Base-by-base conservation (phyloP, 176 grass and related monocot genomes). In the Puya raimondii region DNA sequence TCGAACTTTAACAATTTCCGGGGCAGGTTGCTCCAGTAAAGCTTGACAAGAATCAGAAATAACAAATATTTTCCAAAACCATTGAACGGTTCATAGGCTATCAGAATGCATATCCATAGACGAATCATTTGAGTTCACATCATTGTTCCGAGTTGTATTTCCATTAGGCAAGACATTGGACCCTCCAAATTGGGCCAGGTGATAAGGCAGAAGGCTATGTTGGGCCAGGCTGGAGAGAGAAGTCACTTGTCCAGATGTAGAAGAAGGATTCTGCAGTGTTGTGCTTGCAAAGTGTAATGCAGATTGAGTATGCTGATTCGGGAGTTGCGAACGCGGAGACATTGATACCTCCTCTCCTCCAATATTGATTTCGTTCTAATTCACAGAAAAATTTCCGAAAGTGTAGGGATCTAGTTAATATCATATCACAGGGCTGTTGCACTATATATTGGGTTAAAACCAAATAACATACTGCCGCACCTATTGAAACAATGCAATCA, bases 301-400 rank as follows among this genome's bases (percentile, higher is more conserved):
- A 72, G 71, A 65, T 18, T 72, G 76, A 16, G 49, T 48, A 27
- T 66, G 73, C 58, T 67, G 49, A 54, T 50, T 16, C 50, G 59
- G 77, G 16, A 54, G 72, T 47, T 50, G 73, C 76, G 67, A 23
- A 47, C 77, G 80, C 1, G 73, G 73, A 70, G 76, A 64, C 16
- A 64, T 49, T 53, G 74, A 15, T 53, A 72, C 42, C 25, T 71
- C 82, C 58, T 80, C 79, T 73, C 16, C 61, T 66, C 23, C 47
- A 53, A 47, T 53, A 23, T 80, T 82, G 73, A 92, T 92, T 74
- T 85, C 80, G 75, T 77, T 66, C 85, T 88, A 85, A 8, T 25
- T 21, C 3, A 74, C 22, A 74, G 10, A 77, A 73, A 66, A 65
- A 88, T 66, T 18, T 47, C 72, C 83, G 51, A 79, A 79, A 29